Evolutionary conservation across 495 filamentous ascomycete genomes (phyloP).

Genomic region (Talaromyces borbonicus): DNA sequence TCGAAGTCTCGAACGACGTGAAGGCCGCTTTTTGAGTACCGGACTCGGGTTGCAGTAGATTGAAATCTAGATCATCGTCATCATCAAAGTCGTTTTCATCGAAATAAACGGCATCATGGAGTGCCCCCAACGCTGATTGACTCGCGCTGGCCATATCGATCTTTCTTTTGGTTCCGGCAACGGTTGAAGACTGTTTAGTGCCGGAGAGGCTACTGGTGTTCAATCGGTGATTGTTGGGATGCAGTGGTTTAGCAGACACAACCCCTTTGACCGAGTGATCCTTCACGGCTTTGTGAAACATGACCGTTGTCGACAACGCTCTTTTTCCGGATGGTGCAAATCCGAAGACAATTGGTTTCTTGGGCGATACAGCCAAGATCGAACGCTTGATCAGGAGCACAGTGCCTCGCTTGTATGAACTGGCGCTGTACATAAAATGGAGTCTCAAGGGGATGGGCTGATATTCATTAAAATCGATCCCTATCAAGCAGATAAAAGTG

Average conservation of each 20-base stretch:
- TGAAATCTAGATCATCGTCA: constrained; percentile 40
- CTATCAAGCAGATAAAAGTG: too few species aligned
- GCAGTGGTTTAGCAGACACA: constrained; percentile 22
- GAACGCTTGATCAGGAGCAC: not conserved
- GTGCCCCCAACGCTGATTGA: constrained; percentile 27
- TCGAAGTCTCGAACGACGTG: constrained; percentile 1
- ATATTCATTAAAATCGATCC: too few species aligned
- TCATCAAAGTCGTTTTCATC: constrained; percentile 49
- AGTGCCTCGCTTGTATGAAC: not conserved
- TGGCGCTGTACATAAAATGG: constrained; percentile 5
- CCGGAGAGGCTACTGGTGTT: constrained; percentile 16
- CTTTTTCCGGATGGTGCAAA: not conserved
- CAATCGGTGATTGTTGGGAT: constrained; percentile 22
- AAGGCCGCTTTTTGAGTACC: constrained; percentile 11
- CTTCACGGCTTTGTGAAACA: constrained; percentile 38
- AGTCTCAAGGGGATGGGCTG: too few species aligned
- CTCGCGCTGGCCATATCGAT: constrained; percentile 27
- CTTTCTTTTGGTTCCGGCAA: constrained; percentile 35
- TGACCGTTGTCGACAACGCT: constrained; percentile 8
- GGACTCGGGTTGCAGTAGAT: constrained; percentile 16
- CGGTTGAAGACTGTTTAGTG: constrained; percentile 16
- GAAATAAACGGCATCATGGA: constrained; percentile 39
- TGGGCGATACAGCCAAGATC: not conserved
- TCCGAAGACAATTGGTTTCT: not conserved
- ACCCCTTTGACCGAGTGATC: constrained; percentile 20